Evolutionary conservation across 805 yeast genomes (phyloP).

Genomic region (Yamadazyma sp.): DNA sequence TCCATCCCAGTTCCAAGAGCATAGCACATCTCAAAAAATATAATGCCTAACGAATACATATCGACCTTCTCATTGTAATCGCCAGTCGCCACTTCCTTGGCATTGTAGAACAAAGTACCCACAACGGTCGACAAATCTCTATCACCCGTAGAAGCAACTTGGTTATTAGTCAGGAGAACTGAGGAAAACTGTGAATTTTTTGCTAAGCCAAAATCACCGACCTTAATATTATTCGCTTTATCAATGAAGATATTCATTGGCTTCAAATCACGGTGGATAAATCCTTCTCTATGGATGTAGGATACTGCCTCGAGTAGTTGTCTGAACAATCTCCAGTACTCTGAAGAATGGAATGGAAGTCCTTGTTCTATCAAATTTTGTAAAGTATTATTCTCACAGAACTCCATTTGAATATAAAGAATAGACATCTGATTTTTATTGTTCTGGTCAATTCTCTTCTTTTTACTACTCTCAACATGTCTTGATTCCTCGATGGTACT

Average conservation of each 20-base stretch:
- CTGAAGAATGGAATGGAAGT: slow-evolving; percentile 65
- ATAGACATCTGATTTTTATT: slow-evolving; percentile 46
- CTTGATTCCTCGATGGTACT: slow-evolving; percentile 4
- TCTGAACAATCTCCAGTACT: slow-evolving; percentile 86
- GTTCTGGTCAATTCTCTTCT: slow-evolving; percentile 20
- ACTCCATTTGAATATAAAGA: slow-evolving; percentile 95
- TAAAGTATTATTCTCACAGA: slow-evolving; percentile 92
- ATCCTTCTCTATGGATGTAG: slow-evolving; percentile 90
- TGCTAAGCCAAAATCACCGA: slow-evolving; percentile 97
- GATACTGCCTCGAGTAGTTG: slow-evolving; percentile 87
- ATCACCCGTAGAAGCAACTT: slow-evolving; percentile 30
- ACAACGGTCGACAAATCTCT: slow-evolving; percentile 89
- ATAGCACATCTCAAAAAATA: slow-evolving; percentile 93
- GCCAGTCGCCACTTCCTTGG: slow-evolving; percentile 79
- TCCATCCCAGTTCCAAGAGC: slow-evolving; percentile 92
- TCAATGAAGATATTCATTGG: slow-evolving; percentile 97
- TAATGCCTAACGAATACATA: slow-evolving; percentile 91
- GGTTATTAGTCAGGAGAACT: slow-evolving; percentile 38
- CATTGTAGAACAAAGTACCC: slow-evolving; percentile 93
- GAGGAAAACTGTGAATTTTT: slow-evolving; percentile 68
- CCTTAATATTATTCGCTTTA: slow-evolving; percentile 80
- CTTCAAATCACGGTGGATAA: slow-evolving; percentile 91
- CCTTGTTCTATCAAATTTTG: slow-evolving; percentile 77
- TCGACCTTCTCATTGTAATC: slow-evolving; percentile 93
- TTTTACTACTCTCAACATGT: slow-evolving; percentile 4